Conservation (phyloP, 164 flowering plant genomes). For the Paratinospora sagittata region DNA sequence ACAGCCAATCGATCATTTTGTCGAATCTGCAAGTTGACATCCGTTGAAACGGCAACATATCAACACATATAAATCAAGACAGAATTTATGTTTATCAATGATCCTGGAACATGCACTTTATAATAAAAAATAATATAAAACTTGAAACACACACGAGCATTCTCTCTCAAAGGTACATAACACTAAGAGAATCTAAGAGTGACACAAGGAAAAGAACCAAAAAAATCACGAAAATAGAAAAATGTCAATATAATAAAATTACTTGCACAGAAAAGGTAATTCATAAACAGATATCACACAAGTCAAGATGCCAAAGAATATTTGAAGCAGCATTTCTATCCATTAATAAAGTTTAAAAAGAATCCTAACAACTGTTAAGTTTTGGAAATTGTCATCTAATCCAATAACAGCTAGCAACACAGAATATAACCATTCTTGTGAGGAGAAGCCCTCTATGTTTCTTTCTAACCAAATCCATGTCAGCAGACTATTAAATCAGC, state of each 20-base stretch:
- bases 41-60: neutral
- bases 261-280: neutral
- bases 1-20: slow-evolving; percentile 96
- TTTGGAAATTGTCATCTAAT: neutral
- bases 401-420: neutral
- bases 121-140: neutral
- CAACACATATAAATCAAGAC: neutral
- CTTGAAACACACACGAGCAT: neutral
- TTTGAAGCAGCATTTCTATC: neutral
- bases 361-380: neutral
- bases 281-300: neutral
- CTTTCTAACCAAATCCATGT: no score
- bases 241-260: neutral
- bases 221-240: neutral
- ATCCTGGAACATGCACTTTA: neutral
- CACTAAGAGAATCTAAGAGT: neutral
- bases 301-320: neutral
- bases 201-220: neutral
- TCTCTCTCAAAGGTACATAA: neutral
- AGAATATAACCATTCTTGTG: neutral
- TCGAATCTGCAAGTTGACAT: slow-evolving; percentile 64
- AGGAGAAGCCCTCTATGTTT: neutral
- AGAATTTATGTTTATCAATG: neutral
- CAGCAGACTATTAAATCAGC: no score
- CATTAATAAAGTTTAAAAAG: neutral